Evolutionary conservation across 2,329 filamentous ascomycete species (phyloP), one percentile per base, ranked within the genome.

Genomic region (Pleurostoma richardsiae): DNA sequence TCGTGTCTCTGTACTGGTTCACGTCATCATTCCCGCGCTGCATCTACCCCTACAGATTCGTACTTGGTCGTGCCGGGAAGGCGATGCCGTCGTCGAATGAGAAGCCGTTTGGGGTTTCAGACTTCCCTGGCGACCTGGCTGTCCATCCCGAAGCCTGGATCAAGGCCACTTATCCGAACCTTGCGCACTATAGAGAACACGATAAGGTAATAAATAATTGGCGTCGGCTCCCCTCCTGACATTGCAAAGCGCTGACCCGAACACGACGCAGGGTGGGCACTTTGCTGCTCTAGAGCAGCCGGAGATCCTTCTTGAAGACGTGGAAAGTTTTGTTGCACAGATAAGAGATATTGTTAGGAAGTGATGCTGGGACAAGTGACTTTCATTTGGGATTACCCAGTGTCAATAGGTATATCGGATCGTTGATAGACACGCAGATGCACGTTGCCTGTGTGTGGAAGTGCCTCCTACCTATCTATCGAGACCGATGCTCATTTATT

Each of bases 1-100:
- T 66, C 26, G 68, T 77, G 10, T 71, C 69, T 2, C 54, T 82
- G 4, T 82, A 79, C 55, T 82, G 78, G 77, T 63, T 80, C 48
- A 79, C 75, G 0, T 70, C 69, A 26, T 73, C 67, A 5, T 70
- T 70, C 39, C 67, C 73, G 0, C 67, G 66, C 7, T 69, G 62
- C 10, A 70, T 79, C 30, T 82, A 73, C 56, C 66, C 71, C 2
- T 80, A 81, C 48, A 66, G 74, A 40, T 53, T 63, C 10, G 31
- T 47, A 19, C 6, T 36, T 10, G 40, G 26, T n/a, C 10, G 26
- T 42, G 30, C 19, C 40, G 46, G n/a, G 4, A 38, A 41, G 10
- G 10, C 3, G 7, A 27, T 27, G 39, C 26, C 29, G 10, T 6
- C 41, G 11, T 42, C 29, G n/a, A 39, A 38, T 38, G 47, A 67